Base-by-base conservation (phyloP, 2,329 filamentous ascomycete genomes). In the Penicillium sp. region DNA sequence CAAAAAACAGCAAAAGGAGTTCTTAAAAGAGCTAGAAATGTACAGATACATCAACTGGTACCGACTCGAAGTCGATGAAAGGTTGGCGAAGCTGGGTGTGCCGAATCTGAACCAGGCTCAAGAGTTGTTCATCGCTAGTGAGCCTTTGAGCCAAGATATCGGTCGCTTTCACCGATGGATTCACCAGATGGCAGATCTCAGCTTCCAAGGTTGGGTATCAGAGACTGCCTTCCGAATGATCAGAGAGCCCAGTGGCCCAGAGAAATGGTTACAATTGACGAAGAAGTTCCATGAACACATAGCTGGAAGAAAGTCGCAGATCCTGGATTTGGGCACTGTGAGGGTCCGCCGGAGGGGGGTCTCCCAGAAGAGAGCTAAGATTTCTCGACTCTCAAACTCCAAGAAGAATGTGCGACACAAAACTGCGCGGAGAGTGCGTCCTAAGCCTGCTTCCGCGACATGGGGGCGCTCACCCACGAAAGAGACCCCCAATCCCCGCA, bases 11-110 rank as follows among this genome's bases (percentile, higher is more conserved):
- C 37, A 54, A 37, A 55, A 42, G 6, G 54, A 52, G 1, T 53
- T 70, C 35, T 10, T 48, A 19, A 3, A 3, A 8, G 40, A 65
- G 25, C 13, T 59, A 13, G 8, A 13, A 14, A 25, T 16, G 8
- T 65, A 68, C 30, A 60, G 35, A 25, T 38, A 62, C 26, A 43
- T 69, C 55, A 70, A 71, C 38, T 74, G 68, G 71, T 10, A 65
- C 46, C 67, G 71, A 42, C 62, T 74, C 16, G 37, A 57, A 19
- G 53, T 63, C 5, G 69, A 74, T 43, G 58, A 65, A 13, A 67
- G 57, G 43, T 60, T 72, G 22, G 45, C 54, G 49, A 48, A 52
- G 11, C 55, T 70, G 10, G 65, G 62, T 4, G 52, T 48, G 43
- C 60, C 60, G 16, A 65, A 61, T 49, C 48, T 56, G 11, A 55